These are phyloP conservation scores for Xylariomycetidae sp. DNA, from an alignment of 2,329 filamentous ascomycete genomes.

Conservation along the genomic window DNA sequence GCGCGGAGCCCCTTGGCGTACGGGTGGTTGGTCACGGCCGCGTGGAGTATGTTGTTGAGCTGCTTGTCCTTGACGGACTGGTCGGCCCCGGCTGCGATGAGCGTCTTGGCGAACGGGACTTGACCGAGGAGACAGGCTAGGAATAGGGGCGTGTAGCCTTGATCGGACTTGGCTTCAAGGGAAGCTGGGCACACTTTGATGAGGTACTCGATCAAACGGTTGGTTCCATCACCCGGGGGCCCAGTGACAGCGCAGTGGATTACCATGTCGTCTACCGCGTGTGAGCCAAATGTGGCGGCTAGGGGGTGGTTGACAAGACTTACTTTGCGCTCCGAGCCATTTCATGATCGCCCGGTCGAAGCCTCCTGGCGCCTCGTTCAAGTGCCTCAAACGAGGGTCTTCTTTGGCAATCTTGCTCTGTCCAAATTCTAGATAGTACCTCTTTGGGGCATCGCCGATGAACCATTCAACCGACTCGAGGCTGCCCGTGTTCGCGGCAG, in stretches of 20 bases:
- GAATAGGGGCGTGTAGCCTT: conserved; percentile 63
- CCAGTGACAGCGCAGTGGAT: conserved; percentile 63
- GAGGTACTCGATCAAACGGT: conserved; percentile 61
- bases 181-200: conserved; percentile 56
- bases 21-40: conserved; percentile 35
- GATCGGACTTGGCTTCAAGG: conserved; percentile 56
- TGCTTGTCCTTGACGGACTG: conserved; percentile 57
- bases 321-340: conserved; percentile 59
- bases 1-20: conserved; percentile 32
- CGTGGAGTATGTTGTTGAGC: conserved; percentile 67
- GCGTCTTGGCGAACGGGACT: conserved; percentile 49
- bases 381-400: conserved; percentile 57
- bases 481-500: conserved; percentile 51
- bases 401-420: conserved; percentile 53
- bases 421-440: conserved; percentile 64
- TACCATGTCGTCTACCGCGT: conserved; percentile 49
- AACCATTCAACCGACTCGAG: conserved; percentile 75
- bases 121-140: conserved; percentile 58
- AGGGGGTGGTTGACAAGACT: no score
- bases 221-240: conserved; percentile 32
- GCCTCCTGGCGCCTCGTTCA: conserved; percentile 56
- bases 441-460: conserved; percentile 63
- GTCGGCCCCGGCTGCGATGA: conserved; percentile 67
- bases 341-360: conserved; percentile 58
- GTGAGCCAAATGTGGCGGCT: conserved; percentile 12